Evolutionary conservation across 2,329 filamentous ascomycete species (phyloP).

Genomic region (Hymenoscyphus occultus): DNA sequence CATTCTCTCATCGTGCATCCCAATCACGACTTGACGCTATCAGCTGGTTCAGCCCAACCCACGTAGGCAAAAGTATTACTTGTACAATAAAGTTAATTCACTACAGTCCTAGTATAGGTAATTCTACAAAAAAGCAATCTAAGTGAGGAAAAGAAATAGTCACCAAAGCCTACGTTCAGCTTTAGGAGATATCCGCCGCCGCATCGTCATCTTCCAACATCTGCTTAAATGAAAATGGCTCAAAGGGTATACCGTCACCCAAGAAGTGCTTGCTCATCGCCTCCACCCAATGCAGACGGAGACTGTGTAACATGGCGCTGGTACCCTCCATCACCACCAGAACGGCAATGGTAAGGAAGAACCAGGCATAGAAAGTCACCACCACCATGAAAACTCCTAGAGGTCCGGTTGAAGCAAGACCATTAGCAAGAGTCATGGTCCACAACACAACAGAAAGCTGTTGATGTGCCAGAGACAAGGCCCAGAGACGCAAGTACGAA

Average conservation of each 20-base stretch:
- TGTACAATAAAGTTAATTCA: conserved; percentile 4
- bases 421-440: conserved; percentile 87
- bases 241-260: conserved; percentile 82
- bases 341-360: conserved; percentile 75
- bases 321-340: conserved; percentile 95
- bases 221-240: conserved; percentile 82
- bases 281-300: conserved; percentile 93
- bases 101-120: conserved; percentile 11
- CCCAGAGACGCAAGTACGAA: conserved; percentile 98
- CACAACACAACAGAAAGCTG: conserved; percentile 95
- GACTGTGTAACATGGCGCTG: conserved; percentile 89
- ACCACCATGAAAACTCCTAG: conserved; percentile 78
- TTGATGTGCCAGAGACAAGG: conserved; percentile 93
- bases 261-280: conserved; percentile 98
- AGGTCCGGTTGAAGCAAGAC: conserved; percentile 64
- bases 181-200: conserved; percentile 48
- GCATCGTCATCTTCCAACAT: conserved; percentile 79
- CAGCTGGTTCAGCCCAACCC: not conserved
- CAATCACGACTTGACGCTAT: not conserved
- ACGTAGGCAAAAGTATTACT: not conserved
- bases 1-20: not conserved
- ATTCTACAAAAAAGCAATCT: conserved; percentile 27
- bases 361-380: conserved; percentile 83
- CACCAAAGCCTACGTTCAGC: not conserved
- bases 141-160: conserved; percentile 10